Evolutionary conservation across 2,329 filamentous ascomycete species (phyloP).

Genomic region (Akanthomyces lecanii): DNA sequence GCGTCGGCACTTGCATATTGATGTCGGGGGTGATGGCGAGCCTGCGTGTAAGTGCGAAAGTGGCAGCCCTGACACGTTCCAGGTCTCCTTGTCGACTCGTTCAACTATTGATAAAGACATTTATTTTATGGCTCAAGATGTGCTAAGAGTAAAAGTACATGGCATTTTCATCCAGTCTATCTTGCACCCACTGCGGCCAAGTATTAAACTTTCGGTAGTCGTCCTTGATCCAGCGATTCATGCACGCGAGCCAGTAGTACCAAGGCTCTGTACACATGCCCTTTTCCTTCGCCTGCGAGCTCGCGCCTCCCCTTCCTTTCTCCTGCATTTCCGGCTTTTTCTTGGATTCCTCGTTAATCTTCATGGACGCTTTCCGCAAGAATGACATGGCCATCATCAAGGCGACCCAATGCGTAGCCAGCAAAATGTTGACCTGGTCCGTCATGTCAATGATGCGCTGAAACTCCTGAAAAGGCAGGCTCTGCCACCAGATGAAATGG

Average conservation of each 20-base stretch:
- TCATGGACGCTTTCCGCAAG: background rate
- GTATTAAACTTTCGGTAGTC: background rate
- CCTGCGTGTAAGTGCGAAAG: too few species aligned
- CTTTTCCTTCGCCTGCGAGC: background rate
- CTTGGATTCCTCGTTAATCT: conserved; percentile 2
- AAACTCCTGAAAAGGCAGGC: background rate
- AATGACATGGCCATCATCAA: conserved; percentile 12
- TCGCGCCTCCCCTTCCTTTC: background rate
- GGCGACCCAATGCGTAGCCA: conserved; percentile 4
- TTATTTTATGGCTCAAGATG: too few species aligned
- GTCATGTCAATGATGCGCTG: conserved; percentile 8
- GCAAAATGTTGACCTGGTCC: background rate
- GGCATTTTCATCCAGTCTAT: conserved; percentile 1
- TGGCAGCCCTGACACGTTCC: too few species aligned
- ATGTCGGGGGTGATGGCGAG: too few species aligned
- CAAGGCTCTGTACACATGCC: conserved; percentile 4
- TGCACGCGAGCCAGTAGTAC: conserved; percentile 9
- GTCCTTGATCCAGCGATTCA: conserved; percentile 3
- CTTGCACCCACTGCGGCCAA: conserved; percentile 12
- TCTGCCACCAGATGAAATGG: conserved; percentile 3
- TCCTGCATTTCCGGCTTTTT: background rate
- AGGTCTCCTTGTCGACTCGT: too few species aligned
- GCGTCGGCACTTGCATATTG: too few species aligned
- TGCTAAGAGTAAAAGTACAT: background rate
- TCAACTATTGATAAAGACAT: too few species aligned